phyloP scores from a whole-genome alignment of 352 stramenopile species.

The Albugo candida region DNA sequence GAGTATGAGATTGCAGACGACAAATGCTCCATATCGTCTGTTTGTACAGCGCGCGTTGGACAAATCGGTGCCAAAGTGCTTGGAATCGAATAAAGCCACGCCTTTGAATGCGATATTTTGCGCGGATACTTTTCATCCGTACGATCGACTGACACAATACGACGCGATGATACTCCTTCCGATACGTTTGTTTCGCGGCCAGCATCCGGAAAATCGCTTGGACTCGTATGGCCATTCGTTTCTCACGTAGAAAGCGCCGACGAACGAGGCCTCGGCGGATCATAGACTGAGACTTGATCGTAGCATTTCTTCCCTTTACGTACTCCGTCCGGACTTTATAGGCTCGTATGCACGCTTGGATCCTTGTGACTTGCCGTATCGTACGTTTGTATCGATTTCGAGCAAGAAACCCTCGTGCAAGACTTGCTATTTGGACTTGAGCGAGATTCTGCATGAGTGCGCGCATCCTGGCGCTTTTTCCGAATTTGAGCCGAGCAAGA shows the following conservation, averaged over 20 bases:
- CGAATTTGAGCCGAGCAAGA: conserved; percentile 65
- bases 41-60: conserved; percentile 31
- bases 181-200: conserved; percentile 46
- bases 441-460: conserved; percentile 54
- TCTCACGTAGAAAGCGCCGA: conserved; percentile 58
- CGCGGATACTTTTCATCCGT: conserved; percentile 49
- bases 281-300: conserved; percentile 78
- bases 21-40: conserved; percentile 38
- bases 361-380: conserved; percentile 58
- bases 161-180: conserved; percentile 35
- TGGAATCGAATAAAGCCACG: conserved; percentile 50
- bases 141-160: conserved; percentile 62
- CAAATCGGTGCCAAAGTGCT: conserved; percentile 54
- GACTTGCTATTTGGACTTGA: conserved; percentile 53
- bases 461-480: conserved; percentile 65
- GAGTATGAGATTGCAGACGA: conserved; percentile 34
- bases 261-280: conserved; percentile 61
- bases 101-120: conserved; percentile 23
- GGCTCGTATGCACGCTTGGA: conserved; percentile 66
- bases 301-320: conserved; percentile 66
- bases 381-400: conserved; percentile 28
- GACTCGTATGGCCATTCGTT: conserved; percentile 77
- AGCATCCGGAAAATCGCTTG: conserved; percentile 70
- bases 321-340: conserved; percentile 77
- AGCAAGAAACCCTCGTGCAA: conserved; percentile 51